Evolutionary conservation across 2,329 filamentous ascomycete species (phyloP).

Genomic region (Epichloe scottii): DNA sequence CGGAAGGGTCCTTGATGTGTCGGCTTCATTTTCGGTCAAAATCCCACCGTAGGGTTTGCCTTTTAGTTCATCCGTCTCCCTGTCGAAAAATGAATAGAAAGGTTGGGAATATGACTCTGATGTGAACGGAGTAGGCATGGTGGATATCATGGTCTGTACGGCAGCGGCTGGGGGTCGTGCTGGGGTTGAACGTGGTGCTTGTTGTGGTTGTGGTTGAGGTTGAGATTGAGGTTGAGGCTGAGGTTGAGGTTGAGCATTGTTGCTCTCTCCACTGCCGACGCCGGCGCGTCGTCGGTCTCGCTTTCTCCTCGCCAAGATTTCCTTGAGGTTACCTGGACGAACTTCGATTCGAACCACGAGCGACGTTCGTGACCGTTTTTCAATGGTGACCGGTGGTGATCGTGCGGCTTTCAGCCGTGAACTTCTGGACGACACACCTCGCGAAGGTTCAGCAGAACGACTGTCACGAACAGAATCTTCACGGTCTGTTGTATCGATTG

Average conservation of each 20-base stretch:
- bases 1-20: slow-evolving; percentile 81
- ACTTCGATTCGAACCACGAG: slow-evolving; percentile 25
- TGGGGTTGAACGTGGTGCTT: slow-evolving; percentile 13
- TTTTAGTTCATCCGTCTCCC: slow-evolving; percentile 77
- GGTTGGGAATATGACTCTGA: slow-evolving; percentile 56
- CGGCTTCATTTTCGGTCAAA: slow-evolving; percentile 74
- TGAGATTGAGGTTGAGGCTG: too few relatives aligned
- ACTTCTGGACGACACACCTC: slow-evolving; percentile 36
- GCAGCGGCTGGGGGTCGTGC: slow-evolving; percentile 6
- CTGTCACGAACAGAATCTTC: slow-evolving; percentile 21
- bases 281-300: slow-evolving; percentile 19
- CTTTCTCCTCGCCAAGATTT: slow-evolving; percentile 22
- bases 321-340: slow-evolving; percentile 25
- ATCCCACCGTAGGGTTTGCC: slow-evolving; percentile 95
- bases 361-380: slow-evolving; percentile 23
- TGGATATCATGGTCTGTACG: slow-evolving; percentile 10
- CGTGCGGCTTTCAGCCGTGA: slow-evolving; percentile 39
- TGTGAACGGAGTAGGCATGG: slow-evolving; percentile 44
- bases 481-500: slow-evolving; percentile 27
- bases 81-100: slow-evolving; percentile 81
- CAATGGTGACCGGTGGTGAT: slow-evolving; percentile 28
- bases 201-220: not conserved
- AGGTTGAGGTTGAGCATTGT: too few relatives aligned
- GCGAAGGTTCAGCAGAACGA: slow-evolving; percentile 15
- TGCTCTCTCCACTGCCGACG: slow-evolving; percentile 1